Evolutionary conservation across 2,329 filamentous ascomycete genomes (phyloP).

Genomic region (Metarhizium anisopliae): DNA sequence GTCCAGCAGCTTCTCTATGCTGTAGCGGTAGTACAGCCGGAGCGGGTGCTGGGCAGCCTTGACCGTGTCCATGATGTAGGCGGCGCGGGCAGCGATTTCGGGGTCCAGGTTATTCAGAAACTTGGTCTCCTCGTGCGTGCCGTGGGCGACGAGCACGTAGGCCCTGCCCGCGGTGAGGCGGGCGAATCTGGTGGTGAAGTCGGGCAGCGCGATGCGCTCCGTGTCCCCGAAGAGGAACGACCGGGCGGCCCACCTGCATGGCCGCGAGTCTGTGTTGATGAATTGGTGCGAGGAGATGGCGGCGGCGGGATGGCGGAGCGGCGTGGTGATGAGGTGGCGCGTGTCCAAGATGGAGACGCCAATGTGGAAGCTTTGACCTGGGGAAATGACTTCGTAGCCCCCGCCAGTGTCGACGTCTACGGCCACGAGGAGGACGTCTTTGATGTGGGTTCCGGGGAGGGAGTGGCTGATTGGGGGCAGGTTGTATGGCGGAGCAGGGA

Average conservation of each 20-base stretch:
- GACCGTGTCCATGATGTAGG: conserved; percentile 17
- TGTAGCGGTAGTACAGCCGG: conserved; percentile 14
- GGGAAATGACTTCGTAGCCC: conserved; percentile 7
- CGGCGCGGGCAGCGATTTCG: conserved; percentile 1
- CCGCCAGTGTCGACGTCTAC: conserved; percentile 9
- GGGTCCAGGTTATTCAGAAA: conserved; percentile 10
- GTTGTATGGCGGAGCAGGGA: background rate
- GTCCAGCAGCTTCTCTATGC: conserved; percentile 15
- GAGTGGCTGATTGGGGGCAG: background rate
- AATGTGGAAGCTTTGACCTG: conserved; percentile 10
- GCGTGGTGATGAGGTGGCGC: conserved; percentile 2
- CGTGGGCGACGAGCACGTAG: conserved; percentile 11
- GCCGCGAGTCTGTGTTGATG: conserved; percentile 5
- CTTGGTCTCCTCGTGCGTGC: conserved; percentile 7
- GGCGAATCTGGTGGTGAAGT: conserved; percentile 4
- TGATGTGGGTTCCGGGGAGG: conserved; percentile 7
- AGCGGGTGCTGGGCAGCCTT: conserved; percentile 17
- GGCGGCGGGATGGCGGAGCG: background rate
- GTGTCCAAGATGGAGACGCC: conserved; percentile 12
- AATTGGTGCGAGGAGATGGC: conserved; percentile 11
- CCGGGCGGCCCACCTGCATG: conserved; percentile 6
- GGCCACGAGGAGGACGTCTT: conserved; percentile 8
- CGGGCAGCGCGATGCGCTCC: background rate
- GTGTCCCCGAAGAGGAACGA: conserved; percentile 9
- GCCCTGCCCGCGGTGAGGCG: conserved; percentile 5